phyloP scores from a whole-genome alignment of 352 stramenopile species.

The Globisporangium splendens region DNA sequence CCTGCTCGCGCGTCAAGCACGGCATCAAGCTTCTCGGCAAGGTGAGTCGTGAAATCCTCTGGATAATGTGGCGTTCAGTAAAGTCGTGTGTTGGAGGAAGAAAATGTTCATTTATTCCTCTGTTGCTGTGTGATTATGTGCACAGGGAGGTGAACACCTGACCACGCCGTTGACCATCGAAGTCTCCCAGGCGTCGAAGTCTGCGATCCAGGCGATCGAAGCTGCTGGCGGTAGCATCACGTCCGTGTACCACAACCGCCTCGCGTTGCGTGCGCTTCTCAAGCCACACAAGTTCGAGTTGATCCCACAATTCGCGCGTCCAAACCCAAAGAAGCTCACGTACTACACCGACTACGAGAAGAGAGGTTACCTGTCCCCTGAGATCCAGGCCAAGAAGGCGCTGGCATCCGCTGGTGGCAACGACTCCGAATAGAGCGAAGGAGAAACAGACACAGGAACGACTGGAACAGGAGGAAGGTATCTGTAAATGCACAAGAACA shows the following conservation, averaged over 20 bases:
- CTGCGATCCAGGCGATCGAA: slow-evolving; percentile 95
- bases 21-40: slow-evolving; percentile 95
- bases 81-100: too few relatives aligned
- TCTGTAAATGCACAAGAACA: too few relatives aligned
- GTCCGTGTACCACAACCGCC: slow-evolving; percentile 96
- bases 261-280: slow-evolving; percentile 92
- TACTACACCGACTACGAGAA: slow-evolving; percentile 97
- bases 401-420: slow-evolving; percentile 34
- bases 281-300: slow-evolving; percentile 96
- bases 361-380: slow-evolving; percentile 95
- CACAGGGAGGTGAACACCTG: slow-evolving; percentile 53
- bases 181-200: slow-evolving; percentile 91
- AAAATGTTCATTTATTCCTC: too few relatives aligned
- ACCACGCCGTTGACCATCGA: slow-evolving; percentile 92
- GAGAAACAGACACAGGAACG: not conserved
- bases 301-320: slow-evolving; percentile 91
- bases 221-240: slow-evolving; percentile 91
- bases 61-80: too few relatives aligned
- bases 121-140: too few relatives aligned
- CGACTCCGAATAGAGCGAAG: slow-evolving; percentile 37
- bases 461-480: too few relatives aligned
- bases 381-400: slow-evolving; percentile 93
- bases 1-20: slow-evolving; percentile 90
- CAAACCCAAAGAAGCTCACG: slow-evolving; percentile 94
- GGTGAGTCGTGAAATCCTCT: slow-evolving; percentile 12